These are phyloP conservation scores for Benincasa hispida DNA, from an alignment of 306 rosid species.

Conservation along the genomic window DNA sequence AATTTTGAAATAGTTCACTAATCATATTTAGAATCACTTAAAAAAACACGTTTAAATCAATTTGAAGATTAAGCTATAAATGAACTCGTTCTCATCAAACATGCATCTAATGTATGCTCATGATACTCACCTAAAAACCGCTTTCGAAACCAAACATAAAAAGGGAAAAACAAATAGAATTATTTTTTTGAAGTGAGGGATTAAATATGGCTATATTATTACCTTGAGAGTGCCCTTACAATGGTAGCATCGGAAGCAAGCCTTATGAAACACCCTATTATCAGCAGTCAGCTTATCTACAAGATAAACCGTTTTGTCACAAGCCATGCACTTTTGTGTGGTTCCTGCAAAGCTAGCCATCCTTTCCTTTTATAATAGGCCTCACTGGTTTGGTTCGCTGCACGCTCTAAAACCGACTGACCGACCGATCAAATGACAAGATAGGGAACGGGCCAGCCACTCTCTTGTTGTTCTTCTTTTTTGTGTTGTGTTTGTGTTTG, in stretches of 20 bases:
- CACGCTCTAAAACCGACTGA: not conserved
- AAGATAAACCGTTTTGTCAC: conserved; percentile 53
- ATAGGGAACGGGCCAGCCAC: not conserved
- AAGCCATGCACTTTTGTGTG: conserved; percentile 63
- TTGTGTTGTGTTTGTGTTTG: not conserved
- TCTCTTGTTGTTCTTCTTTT: not conserved
- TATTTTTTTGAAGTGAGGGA: not conserved
- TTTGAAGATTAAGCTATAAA: no score
- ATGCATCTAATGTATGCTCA: no score
- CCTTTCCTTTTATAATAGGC: not conserved
- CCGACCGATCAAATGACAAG: not conserved
- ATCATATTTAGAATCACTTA: no score
- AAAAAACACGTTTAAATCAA: no score
- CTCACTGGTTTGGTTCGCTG: not conserved
- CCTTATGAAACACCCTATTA: conserved; percentile 51
- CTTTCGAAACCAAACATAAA: no score
- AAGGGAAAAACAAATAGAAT: no score
- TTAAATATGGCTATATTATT: not conserved
- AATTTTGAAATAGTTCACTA: no score
- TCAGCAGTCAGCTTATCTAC: conserved; percentile 62
- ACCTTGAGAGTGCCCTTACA: conserved; percentile 74
- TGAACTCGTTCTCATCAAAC: no score
- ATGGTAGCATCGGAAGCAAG: conserved; percentile 89
- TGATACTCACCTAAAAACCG: no score
- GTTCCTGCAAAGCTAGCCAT: conserved; percentile 63